Conservation (phyloP, 2,329 filamentous ascomycete species). For the Colletotrichum sidae region DNA sequence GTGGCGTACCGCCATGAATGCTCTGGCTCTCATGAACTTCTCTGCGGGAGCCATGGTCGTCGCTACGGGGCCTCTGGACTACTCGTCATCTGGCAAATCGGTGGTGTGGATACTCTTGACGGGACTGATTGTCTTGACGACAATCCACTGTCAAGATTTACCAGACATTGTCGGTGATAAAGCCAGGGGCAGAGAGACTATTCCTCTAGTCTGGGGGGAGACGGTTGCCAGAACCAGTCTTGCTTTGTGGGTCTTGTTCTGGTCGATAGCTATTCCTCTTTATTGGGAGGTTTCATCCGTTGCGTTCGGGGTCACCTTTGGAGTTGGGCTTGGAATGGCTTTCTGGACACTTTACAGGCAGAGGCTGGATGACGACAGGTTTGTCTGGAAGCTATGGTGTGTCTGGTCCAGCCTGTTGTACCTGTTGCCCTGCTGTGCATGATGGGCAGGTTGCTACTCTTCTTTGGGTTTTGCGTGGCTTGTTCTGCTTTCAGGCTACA, state of each 20-base stretch:
- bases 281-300: not conserved
- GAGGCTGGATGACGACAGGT: not conserved
- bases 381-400: constrained; percentile 9
- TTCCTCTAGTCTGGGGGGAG: constrained; percentile 9
- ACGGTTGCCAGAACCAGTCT: constrained; percentile 1
- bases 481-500: not conserved
- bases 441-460: not conserved
- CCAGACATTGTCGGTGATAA: constrained; percentile 5
- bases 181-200: constrained; percentile 1
- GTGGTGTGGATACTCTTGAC: not conserved
- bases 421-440: not conserved
- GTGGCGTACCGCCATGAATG: constrained; percentile 6
- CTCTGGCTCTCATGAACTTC: not conserved
- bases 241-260: not conserved
- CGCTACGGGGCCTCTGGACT: constrained; percentile 1
- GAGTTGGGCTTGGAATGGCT: not conserved
- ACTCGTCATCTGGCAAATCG: not conserved
- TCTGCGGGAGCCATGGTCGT: not conserved
- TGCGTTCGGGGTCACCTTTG: not conserved
- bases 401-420: not conserved
- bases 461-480: not conserved
- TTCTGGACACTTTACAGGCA: constrained; percentile 3
- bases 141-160: constrained; percentile 1
- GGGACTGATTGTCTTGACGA: not conserved
- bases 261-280: not conserved